Percentiles rank a stretch among this genome's conserved stretches.
phyloP scores from a whole-genome alignment of 768 basidiomycete genomes.

The Termitomyces sp. region DNA sequence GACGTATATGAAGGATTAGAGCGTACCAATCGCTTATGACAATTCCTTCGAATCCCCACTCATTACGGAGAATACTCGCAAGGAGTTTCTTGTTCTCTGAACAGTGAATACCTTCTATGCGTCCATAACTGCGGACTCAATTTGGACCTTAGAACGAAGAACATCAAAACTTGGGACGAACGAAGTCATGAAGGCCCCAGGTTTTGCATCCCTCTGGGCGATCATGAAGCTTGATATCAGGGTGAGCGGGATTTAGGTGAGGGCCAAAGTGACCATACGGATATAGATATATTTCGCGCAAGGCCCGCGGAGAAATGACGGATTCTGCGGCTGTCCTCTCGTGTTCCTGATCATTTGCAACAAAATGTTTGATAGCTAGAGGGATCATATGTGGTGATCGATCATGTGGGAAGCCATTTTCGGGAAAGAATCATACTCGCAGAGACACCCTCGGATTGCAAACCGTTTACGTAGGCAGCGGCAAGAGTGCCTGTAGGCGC shows the following conservation, averaged over 20 bases:
- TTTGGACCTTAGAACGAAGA: not conserved
- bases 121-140: slow-evolving; percentile 49
- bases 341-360: slow-evolving; percentile 70
- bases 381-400: not conserved
- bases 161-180: slow-evolving; percentile 19
- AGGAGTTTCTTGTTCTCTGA: slow-evolving; percentile 63
- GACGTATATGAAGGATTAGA: not conserved
- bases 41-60: slow-evolving; percentile 68
- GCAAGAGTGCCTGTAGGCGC: slow-evolving; percentile 44
- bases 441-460: slow-evolving; percentile 61
- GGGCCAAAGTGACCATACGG: slow-evolving; percentile 36
- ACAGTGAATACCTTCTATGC: slow-evolving; percentile 65
- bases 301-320: slow-evolving; percentile 56
- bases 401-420: not conserved
- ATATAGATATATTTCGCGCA: slow-evolving; percentile 69
- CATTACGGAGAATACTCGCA: slow-evolving; percentile 58
- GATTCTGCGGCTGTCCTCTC: slow-evolving; percentile 62
- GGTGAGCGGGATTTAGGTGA: not conserved
- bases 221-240: slow-evolving; percentile 50
- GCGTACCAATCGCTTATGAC: slow-evolving; percentile 76
- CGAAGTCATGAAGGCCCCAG: slow-evolving; percentile 68
- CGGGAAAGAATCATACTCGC: slow-evolving; percentile 33
- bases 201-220: slow-evolving; percentile 56
- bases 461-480: slow-evolving; percentile 62
- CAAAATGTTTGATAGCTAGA: slow-evolving; percentile 67